Conservation (phyloP, 2,329 filamentous ascomycete genomes). For the Thelonectria blattea region DNA sequence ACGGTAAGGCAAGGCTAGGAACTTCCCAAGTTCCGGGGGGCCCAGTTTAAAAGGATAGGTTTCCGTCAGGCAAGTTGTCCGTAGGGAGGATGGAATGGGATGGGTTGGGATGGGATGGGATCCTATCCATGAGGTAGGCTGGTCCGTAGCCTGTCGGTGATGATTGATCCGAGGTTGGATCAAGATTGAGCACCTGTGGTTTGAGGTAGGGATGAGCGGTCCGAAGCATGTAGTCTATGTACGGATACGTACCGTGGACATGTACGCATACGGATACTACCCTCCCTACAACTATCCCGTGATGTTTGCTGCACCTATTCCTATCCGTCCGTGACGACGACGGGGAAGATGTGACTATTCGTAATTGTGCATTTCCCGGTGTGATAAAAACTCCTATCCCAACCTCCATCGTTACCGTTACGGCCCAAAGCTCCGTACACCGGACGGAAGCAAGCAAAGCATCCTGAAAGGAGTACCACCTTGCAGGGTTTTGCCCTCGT, state of each 20-base stretch:
- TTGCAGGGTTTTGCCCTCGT: not conserved
- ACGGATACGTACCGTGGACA: not conserved
- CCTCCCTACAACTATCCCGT: not conserved
- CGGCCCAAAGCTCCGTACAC: not conserved
- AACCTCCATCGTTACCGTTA: not conserved
- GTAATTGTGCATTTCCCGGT: not conserved
- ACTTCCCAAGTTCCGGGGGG: slow-evolving; percentile 16
- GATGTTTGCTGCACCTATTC: not conserved
- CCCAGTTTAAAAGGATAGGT: slow-evolving; percentile 10
- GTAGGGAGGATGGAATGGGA: slow-evolving; percentile 1
- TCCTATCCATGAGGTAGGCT: not conserved
- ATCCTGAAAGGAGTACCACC: not conserved
- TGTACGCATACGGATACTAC: not conserved
- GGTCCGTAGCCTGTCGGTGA: not conserved
- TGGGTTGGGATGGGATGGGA: too few relatives aligned
- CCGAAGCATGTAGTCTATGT: not conserved
- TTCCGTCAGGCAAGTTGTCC: too few relatives aligned
- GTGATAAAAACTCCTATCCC: not conserved
- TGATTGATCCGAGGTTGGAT: slow-evolving; percentile 13
- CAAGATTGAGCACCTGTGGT: slow-evolving; percentile 10
- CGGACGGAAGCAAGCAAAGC: not conserved
- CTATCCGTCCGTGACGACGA: not conserved
- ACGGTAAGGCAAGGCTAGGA: slow-evolving; percentile 33
- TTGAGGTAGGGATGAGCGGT: not conserved
- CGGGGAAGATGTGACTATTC: not conserved